phyloP scores from a whole-genome alignment of 2,329 filamentous ascomycete species.

The Zasmidium cellare region DNA sequence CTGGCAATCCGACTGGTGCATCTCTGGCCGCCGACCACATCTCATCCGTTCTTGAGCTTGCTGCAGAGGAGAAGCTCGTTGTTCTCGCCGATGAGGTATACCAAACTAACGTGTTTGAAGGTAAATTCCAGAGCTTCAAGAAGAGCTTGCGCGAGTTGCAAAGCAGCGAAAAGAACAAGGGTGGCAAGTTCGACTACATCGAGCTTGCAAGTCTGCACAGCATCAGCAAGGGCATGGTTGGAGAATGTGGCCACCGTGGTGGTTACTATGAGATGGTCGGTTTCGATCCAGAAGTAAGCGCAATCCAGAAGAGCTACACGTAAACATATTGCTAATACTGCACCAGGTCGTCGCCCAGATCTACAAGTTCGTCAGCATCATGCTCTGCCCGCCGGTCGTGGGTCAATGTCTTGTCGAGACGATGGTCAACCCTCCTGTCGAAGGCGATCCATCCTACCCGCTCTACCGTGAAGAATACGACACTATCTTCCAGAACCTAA shows the following conservation, averaged over 20 bases:
- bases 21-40: constrained; percentile 78
- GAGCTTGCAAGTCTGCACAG: constrained; percentile 92
- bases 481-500: constrained; percentile 75
- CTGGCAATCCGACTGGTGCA: constrained; percentile 93
- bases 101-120: constrained; percentile 96
- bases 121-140: constrained; percentile 96
- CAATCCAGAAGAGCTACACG: background rate
- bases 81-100: constrained; percentile 97
- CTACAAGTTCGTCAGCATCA: constrained; percentile 98
- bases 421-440: constrained; percentile 92
- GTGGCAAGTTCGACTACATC: constrained; percentile 76
- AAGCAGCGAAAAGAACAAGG: constrained; percentile 58
- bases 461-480: constrained; percentile 86
- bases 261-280: constrained; percentile 96
- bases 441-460: constrained; percentile 79
- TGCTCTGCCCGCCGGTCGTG: constrained; percentile 90
- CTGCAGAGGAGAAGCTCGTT: constrained; percentile 80
- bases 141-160: constrained; percentile 80
- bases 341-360: constrained; percentile 82
- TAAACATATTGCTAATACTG: constrained; percentile 16
- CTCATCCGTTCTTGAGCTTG: constrained; percentile 81
- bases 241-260: constrained; percentile 95
- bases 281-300: constrained; percentile 61
- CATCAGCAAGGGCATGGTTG: constrained; percentile 97
- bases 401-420: constrained; percentile 95